Base-by-base conservation (phyloP, 225 moss, liverwort and hornwort genomes). In the Pseudoscleropodium purum region DNA sequence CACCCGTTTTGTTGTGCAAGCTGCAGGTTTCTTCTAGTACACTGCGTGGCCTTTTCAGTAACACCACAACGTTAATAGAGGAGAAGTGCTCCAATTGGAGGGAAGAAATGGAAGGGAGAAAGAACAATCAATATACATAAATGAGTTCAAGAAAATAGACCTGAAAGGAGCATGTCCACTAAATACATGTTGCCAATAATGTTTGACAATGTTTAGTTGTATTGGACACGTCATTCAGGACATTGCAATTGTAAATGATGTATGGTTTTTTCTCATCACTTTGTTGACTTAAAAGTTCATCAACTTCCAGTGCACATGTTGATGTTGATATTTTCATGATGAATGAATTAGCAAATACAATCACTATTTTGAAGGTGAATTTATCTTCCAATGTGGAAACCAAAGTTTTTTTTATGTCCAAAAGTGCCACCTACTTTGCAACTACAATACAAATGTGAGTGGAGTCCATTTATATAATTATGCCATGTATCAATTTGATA, bases 311-410 rank as follows among this genome's bases (percentile, higher is more conserved):
- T 43, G 9, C 10, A 73, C 29, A 43, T 27, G 29, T 10, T 3
- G 29, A 74, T 4, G 6, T 3, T 43, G 0, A 45, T 1, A 0
- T 45, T 0, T 30, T 8, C 45, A 73, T 73, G 6, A 0, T 0
- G 0, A 73, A 73, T 43, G 29, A 43, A 3, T 43, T 3, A 29
- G 1, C 5, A 27, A 43, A 1, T 43, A 5, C 0, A 9, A 6
- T 30, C 18, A 74, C 7, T 0, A 3, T 9, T 15, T 6, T 43
- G 15, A 73, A 43, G 73, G 18, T 10, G 3, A 45, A 74, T 16
- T 73, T 73, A 5, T 4, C 24, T 3, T 27, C 3, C 5, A 27
- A 27, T 0, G 1, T 25, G 26, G 1, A 5, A 41, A 41, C 4
- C 2, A 15, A 73, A 27, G 5, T 26, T 39, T 39, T 41, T 0